Percentiles rank a stretch among this genome's conserved stretches.
These are phyloP conservation scores for Fusarium sp. DNA, from an alignment of 2,329 filamentous ascomycete species.

Conservation along the genomic window DNA sequence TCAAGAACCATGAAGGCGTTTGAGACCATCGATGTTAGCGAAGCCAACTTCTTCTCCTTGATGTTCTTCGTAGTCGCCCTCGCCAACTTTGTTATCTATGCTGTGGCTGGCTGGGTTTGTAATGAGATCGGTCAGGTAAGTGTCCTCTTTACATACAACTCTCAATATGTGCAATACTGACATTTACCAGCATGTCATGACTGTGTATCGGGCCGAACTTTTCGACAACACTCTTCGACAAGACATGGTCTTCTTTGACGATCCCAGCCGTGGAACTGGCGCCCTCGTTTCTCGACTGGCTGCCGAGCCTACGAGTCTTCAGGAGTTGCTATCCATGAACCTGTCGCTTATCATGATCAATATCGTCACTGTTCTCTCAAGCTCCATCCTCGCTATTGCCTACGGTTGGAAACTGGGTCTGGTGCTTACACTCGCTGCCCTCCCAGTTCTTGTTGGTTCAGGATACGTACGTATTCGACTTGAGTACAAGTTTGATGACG, in stretches of 20 bases:
- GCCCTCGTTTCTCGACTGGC: slow-evolving; percentile 53
- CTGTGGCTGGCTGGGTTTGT: slow-evolving; percentile 50
- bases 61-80: slow-evolving; percentile 68
- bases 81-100: slow-evolving; percentile 58
- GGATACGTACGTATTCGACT: slow-evolving; percentile 62
- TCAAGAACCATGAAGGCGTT: slow-evolving; percentile 55
- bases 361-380: slow-evolving; percentile 58
- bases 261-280: slow-evolving; percentile 51
- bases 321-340: slow-evolving; percentile 63
- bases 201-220: slow-evolving; percentile 52
- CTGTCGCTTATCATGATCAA: slow-evolving; percentile 60
- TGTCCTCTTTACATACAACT: neutral
- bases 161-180: neutral
- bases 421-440: slow-evolving; percentile 57
- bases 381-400: slow-evolving; percentile 57
- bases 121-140: slow-evolving; percentile 52
- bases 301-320: slow-evolving; percentile 57
- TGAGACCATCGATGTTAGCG: slow-evolving; percentile 44
- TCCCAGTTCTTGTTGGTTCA: slow-evolving; percentile 57
- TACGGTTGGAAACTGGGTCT: slow-evolving; percentile 64
- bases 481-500: slow-evolving; percentile 58
- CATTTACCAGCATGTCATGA: slow-evolving; percentile 45
- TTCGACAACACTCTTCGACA: slow-evolving; percentile 65
- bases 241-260: slow-evolving; percentile 62
- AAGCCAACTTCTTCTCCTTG: slow-evolving; percentile 63